Conservation (phyloP, 176 grass and related monocot genomes). For the Saccharum spontaneum region DNA sequence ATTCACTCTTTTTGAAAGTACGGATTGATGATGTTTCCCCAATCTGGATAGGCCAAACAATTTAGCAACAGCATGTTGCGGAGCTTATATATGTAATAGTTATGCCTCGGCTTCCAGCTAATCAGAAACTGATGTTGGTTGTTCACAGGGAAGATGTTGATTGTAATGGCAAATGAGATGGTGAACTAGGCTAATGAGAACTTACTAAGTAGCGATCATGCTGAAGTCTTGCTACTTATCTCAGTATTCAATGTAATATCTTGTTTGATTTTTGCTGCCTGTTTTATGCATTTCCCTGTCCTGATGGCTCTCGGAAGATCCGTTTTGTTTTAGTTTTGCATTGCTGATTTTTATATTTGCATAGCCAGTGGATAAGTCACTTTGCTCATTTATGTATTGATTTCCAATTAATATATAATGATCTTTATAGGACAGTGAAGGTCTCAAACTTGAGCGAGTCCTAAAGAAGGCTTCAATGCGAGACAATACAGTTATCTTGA, state of each 20-base stretch:
- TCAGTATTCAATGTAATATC: not conserved
- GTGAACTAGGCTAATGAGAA: not conserved
- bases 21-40: not conserved
- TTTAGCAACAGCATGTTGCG: not conserved
- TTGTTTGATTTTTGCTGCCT: not conserved
- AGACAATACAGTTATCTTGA: conserved; percentile 73
- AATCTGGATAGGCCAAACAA: not conserved
- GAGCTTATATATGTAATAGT: not conserved
- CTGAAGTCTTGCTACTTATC: not conserved
- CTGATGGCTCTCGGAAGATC: not conserved
- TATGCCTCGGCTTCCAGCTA: not conserved
- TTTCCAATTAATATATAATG: conserved; percentile 26
- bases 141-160: not conserved
- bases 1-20: not conserved
- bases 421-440: conserved; percentile 62
- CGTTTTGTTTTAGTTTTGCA: not conserved
- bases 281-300: not conserved
- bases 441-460: conserved; percentile 52
- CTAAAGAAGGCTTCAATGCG: conserved; percentile 55
- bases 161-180: not conserved
- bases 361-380: not conserved
- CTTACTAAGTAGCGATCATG: not conserved
- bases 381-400: not conserved
- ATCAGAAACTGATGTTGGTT: not conserved
- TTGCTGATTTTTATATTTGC: not conserved